Percentiles rank a stretch among this genome's conserved stretches.
Evolutionary conservation across 139 green algal genomes (phyloP).

Genomic region (Asterochloris sp.): DNA sequence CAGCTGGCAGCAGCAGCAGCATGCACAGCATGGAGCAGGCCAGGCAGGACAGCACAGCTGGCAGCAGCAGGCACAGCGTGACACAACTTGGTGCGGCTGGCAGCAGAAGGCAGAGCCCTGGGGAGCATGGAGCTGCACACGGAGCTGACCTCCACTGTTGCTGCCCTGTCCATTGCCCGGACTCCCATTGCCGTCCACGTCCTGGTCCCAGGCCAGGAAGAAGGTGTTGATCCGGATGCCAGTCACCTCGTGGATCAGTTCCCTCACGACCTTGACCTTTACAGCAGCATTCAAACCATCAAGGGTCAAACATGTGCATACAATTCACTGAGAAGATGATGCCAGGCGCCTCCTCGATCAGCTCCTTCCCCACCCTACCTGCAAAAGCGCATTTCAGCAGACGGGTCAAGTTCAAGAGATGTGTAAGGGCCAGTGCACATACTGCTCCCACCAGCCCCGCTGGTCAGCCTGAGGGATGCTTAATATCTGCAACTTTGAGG

Average conservation of each 20-base stretch:
- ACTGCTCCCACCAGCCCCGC: neutral
- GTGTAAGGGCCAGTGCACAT: neutral
- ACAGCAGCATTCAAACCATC: neutral
- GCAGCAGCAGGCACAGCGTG: too few species aligned
- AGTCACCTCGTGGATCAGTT: conserved; percentile 12
- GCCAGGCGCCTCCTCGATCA: neutral
- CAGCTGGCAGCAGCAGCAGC: too few species aligned
- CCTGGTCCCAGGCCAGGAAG: neutral
- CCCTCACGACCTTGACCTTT: conserved; percentile 12
- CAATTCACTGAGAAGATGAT: neutral
- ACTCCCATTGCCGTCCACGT: neutral
- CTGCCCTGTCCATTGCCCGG: neutral
- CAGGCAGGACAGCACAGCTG: too few species aligned
- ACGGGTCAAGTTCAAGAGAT: neutral
- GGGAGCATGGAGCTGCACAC: neutral
- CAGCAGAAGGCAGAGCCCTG: too few species aligned
- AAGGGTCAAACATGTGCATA: neutral
- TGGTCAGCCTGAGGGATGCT: neutral
- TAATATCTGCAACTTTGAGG: too few species aligned
- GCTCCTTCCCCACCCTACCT: neutral
- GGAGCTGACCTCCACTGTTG: neutral
- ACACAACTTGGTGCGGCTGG: too few species aligned
- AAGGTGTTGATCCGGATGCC: conserved; percentile 4
- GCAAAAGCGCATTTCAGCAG: too few species aligned
- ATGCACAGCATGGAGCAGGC: too few species aligned